These are phyloP conservation scores for Neurospora africana DNA, from an alignment of 495 filamentous ascomycete species.

Conservation along the genomic window DNA sequence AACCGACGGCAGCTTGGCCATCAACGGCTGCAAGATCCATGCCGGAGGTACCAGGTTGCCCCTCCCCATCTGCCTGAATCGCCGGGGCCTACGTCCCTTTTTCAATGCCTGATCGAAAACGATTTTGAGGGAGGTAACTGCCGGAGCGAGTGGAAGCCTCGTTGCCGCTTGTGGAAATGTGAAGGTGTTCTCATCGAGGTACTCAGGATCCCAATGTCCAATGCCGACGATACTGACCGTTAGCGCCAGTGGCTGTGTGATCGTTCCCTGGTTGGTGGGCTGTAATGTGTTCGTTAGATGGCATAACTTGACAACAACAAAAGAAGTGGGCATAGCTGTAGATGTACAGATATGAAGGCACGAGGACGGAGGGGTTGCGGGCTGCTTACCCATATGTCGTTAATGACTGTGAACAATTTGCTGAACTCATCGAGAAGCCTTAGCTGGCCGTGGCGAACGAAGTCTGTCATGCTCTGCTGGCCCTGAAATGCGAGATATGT, in stretches of 20 bases:
- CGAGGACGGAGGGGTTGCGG: neutral
- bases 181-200: neutral
- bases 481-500: neutral
- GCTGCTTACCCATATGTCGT: neutral
- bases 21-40: neutral
- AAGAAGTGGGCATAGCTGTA: no score
- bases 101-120: neutral
- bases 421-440: neutral
- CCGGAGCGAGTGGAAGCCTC: neutral
- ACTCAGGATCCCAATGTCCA: neutral
- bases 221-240: neutral
- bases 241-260: neutral
- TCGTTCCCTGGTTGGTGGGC: neutral
- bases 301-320: neutral
- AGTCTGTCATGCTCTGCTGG: neutral
- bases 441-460: neutral
- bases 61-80: neutral
- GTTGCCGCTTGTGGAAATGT: neutral
- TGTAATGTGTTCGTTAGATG: neutral
- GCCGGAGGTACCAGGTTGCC: neutral
- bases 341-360: no score
- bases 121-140: neutral
- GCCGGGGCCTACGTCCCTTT: neutral
- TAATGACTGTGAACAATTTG: neutral
- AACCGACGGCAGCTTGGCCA: neutral